These are phyloP conservation scores for Nothophaeocryptopus gaeumannii DNA, from an alignment of 2,329 filamentous ascomycete species.

Conservation along the genomic window DNA sequence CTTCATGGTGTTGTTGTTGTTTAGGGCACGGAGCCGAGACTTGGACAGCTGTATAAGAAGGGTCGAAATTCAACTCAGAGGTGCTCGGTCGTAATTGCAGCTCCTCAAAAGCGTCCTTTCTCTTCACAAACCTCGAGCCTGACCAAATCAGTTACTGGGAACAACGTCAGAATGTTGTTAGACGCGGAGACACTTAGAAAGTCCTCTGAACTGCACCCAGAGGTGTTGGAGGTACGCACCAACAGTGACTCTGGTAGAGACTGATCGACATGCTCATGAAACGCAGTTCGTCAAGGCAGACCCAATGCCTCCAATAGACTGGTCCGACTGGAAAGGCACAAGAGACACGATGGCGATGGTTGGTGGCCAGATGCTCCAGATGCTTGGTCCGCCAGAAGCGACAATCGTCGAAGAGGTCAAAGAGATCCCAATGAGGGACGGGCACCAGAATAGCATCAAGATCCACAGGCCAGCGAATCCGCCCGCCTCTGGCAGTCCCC, in stretches of 20 bases:
- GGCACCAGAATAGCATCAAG: slow-evolving; percentile 34
- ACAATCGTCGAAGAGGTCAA: slow-evolving; percentile 5
- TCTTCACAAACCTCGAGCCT: no score
- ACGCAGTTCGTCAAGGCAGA: not conserved
- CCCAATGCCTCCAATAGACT: slow-evolving; percentile 4
- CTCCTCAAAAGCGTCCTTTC: no score
- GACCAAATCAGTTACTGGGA: no score
- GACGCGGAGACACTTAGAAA: not conserved
- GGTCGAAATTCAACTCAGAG: no score
- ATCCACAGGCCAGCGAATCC: slow-evolving; percentile 30
- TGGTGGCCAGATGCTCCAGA: not conserved
- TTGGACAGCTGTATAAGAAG: no score
- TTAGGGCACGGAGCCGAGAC: no score
- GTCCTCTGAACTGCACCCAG: not conserved
- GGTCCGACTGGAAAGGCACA: slow-evolving; percentile 3
- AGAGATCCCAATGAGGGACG: slow-evolving; percentile 39
- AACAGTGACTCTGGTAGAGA: not conserved
- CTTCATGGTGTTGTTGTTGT: no score
- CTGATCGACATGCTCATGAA: not conserved
- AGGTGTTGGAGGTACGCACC: not conserved
- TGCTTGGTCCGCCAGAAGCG: slow-evolving; percentile 7
- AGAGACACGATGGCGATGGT: not conserved
- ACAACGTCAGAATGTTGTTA: not conserved
- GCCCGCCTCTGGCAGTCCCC: slow-evolving; percentile 19
- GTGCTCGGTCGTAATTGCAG: no score